These are phyloP conservation scores for Pseudozyma thailandica DNA, from an alignment of 1,284 basidiomycete species.

Conservation along the genomic window DNA sequence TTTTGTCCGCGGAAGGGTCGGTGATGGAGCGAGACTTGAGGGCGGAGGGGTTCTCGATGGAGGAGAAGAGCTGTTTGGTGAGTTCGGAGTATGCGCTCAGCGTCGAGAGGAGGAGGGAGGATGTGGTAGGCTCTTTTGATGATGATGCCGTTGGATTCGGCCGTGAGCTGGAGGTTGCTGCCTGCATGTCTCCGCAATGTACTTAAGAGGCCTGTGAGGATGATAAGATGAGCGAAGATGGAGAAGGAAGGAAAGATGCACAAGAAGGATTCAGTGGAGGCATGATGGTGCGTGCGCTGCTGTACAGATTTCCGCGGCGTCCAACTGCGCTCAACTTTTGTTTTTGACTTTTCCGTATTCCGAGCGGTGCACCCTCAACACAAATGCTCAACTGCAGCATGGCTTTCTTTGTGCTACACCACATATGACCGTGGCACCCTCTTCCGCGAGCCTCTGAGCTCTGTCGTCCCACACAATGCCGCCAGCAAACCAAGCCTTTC, in stretches of 20 bases:
- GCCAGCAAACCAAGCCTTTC: slow-evolving; percentile 21
- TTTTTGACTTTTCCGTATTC: background rate
- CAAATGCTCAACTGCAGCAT: no score
- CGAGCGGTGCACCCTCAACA: background rate
- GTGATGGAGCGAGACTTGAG: slow-evolving; percentile 11
- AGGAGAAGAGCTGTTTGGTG: slow-evolving; percentile 39
- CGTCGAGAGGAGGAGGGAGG: slow-evolving; percentile 31
- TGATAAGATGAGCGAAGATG: background rate
- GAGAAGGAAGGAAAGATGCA: no score
- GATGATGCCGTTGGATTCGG: slow-evolving; percentile 3
- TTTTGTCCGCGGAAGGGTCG: slow-evolving; percentile 17
- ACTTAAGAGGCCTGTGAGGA: background rate
- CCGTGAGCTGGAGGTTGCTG: background rate
- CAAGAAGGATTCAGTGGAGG: background rate
- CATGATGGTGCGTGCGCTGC: slow-evolving; percentile 2
- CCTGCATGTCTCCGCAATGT: background rate
- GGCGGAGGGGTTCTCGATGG: slow-evolving; percentile 30
- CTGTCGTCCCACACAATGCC: slow-evolving; percentile 9
- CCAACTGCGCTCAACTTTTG: no score
- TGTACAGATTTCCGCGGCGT: background rate
- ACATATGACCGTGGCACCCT: background rate
- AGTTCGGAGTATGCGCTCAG: slow-evolving; percentile 42
- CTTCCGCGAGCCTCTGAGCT: background rate
- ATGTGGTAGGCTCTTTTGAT: slow-evolving; percentile 25
- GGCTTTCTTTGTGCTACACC: no score